phyloP scores from a whole-genome alignment of 768 basidiomycete species.

The Trametes elegans region DNA sequence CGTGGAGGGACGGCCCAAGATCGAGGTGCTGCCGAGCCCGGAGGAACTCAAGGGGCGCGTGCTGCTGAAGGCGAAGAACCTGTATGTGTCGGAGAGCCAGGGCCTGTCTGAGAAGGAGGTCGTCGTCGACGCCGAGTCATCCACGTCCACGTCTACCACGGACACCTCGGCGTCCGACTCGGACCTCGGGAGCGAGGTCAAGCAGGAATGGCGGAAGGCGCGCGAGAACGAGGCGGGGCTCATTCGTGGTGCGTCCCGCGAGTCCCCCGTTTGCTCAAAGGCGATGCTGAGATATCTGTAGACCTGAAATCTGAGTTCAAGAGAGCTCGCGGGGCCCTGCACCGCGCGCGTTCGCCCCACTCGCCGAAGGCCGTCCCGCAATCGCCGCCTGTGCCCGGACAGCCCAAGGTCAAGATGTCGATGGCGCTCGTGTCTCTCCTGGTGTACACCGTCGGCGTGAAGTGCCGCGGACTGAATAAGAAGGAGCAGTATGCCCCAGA shows the following conservation, averaged over 20 bases:
- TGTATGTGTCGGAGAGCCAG: conserved; percentile 50
- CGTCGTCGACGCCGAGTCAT: conserved; percentile 40
- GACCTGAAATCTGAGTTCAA: conserved; percentile 41
- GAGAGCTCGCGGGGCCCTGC: conserved; percentile 41
- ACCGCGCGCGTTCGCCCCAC: conserved; percentile 30
- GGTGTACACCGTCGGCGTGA: conserved; percentile 94
- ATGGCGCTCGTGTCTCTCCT: conserved; percentile 67
- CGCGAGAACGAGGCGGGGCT: conserved; percentile 33
- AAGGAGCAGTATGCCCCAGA: conserved; percentile 82
- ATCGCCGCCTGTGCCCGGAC: not conserved
- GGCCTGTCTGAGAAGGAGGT: conserved; percentile 33
- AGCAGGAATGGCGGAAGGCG: conserved; percentile 30
- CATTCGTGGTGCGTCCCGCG: conserved; percentile 32
- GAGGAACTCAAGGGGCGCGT: conserved; percentile 75
- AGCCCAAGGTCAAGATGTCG: conserved; percentile 68
- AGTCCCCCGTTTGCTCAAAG: not conserved
- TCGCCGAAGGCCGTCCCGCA: conserved; percentile 12
- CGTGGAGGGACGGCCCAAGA: conserved; percentile 44
- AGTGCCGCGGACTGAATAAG: conserved; percentile 87
- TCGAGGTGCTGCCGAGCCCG: conserved; percentile 76
- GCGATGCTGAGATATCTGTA: not conserved
- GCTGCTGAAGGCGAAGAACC: conserved; percentile 86
- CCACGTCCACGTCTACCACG: conserved; percentile 38
- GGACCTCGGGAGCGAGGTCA: conserved; percentile 22
- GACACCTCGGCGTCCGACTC: conserved; percentile 34